A percentile compares a stretch with the other conserved stretches of the same genome.
These are phyloP conservation scores for Fusarium albidum DNA, from an alignment of 2,329 filamentous ascomycete genomes.

Conservation along the genomic window DNA sequence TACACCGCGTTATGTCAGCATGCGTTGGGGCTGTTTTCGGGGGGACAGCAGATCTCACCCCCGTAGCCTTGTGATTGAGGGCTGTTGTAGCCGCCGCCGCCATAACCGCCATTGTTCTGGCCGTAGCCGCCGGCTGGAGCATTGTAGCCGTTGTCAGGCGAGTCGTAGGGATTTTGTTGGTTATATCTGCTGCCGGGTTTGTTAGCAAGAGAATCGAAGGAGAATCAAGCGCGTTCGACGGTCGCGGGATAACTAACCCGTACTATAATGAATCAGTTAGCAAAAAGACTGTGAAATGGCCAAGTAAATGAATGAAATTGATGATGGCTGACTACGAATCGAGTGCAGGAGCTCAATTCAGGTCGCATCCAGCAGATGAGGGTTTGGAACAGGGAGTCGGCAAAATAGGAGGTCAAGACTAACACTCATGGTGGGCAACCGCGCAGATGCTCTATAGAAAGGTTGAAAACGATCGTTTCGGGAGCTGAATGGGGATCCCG, in stretches of 20 bases:
- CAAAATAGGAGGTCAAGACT: constrained; percentile 36
- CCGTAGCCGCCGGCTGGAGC: constrained; percentile 46
- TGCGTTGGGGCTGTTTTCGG: constrained; percentile 1
- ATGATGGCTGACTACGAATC: not conserved
- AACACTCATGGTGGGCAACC: constrained; percentile 43
- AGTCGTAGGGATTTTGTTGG: constrained; percentile 66
- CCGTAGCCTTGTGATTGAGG: constrained; percentile 30
- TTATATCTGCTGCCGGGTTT: constrained; percentile 57
- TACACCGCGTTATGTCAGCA: constrained; percentile 42
- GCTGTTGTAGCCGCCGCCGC: constrained; percentile 36
- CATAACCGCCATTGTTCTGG: constrained; percentile 39
- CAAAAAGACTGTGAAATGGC: constrained; percentile 18
- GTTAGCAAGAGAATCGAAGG: constrained; percentile 42
- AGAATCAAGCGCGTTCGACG: constrained; percentile 6
- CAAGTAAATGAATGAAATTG: not conserved
- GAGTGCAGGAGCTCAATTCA: constrained; percentile 1
- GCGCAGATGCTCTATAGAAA: constrained; percentile 21
- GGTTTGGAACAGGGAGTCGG: constrained; percentile 22
- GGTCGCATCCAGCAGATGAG: constrained; percentile 1
- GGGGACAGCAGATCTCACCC: constrained; percentile 33
- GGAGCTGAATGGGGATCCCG: not conserved
- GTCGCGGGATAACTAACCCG: constrained; percentile 55
- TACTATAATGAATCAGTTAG: constrained; percentile 54
- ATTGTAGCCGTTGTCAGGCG: constrained; percentile 52
- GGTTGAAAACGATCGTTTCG: constrained; percentile 7